Conservation (phyloP, 768 basidiomycete species). For the Termitomyces bulborhizus region DNA sequence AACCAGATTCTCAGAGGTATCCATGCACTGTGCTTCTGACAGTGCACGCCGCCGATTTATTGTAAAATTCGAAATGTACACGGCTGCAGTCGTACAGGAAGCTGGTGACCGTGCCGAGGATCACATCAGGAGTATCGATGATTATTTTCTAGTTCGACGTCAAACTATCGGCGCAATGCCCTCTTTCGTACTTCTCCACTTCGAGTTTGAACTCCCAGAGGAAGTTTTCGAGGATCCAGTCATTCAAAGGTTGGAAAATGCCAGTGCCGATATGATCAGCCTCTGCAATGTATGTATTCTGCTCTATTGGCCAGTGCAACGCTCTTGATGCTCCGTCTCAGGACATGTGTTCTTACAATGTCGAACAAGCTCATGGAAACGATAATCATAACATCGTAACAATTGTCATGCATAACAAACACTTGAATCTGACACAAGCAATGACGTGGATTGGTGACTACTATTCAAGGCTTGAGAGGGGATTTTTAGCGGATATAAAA, state of each 20-base stretch:
- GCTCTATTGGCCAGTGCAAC: neutral
- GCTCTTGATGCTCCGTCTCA: neutral
- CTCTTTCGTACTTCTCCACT: neutral
- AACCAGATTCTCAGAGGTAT: neutral
- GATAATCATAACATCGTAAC: neutral
- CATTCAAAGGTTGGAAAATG: neutral
- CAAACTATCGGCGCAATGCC: neutral
- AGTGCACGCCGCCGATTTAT: neutral
- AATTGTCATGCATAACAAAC: neutral
- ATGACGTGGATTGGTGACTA: neutral
- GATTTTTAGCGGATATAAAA: neutral
- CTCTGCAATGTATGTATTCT: neutral
- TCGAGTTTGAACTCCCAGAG: neutral
- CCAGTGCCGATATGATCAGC: neutral
- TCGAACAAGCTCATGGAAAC: neutral
- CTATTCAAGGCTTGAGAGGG: neutral
- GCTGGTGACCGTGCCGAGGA: neutral
- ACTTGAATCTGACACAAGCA: neutral
- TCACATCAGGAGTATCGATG: neutral
- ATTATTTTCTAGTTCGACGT: neutral
- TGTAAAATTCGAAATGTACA: neutral
- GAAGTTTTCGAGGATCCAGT: neutral
- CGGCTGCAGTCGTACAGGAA: neutral
- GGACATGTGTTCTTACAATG: neutral
- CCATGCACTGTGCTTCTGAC: neutral